phyloP scores from a whole-genome alignment of 2,329 filamentous ascomycete genomes.

The Moelleriella libera region DNA sequence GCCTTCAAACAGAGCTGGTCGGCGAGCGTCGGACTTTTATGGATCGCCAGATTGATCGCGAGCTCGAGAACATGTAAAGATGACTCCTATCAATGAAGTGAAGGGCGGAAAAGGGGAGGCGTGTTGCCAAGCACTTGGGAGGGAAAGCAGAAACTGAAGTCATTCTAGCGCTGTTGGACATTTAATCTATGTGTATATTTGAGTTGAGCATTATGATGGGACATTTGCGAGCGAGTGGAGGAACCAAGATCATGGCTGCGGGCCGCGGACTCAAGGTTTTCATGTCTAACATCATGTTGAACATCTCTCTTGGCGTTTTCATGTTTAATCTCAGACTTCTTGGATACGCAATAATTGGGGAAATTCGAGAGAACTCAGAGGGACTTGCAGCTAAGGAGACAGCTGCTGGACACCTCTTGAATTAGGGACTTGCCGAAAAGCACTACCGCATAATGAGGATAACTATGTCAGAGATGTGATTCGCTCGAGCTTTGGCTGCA shows the following conservation, averaged over 20 bases:
- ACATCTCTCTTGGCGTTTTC: no score
- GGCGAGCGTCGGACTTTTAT: constrained; percentile 82
- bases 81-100: neutral
- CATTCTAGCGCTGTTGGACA: neutral
- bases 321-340: no score
- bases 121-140: neutral
- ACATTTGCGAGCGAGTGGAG: neutral
- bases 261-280: no score
- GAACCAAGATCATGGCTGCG: neutral
- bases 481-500: no score
- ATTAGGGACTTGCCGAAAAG: no score
- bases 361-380: no score
- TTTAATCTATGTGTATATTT: neutral
- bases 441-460: no score
- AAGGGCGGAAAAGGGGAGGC: neutral
- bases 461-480: no score
- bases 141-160: neutral
- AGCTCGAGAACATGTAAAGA: constrained; percentile 79
- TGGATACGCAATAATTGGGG: no score
- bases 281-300: no score
- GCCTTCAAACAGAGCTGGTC: constrained; percentile 74
- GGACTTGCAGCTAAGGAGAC: no score
- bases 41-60: constrained; percentile 83
- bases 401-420: no score
- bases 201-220: neutral